Evolutionary conservation across 495 filamentous ascomycete genomes (phyloP).

Genomic region (Hyaloscypha variabilis): DNA sequence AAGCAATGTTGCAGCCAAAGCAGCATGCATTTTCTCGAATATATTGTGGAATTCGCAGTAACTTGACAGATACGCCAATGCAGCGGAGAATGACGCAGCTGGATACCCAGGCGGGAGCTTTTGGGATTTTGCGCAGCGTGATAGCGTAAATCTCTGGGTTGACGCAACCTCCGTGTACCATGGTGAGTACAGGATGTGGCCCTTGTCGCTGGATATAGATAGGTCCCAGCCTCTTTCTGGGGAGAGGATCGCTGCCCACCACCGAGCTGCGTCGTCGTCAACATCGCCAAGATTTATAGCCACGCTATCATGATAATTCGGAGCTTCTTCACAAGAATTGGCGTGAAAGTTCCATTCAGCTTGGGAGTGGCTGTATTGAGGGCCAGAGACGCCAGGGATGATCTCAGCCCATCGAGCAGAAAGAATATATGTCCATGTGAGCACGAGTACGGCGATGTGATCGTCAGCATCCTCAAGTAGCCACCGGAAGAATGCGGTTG

Average conservation of each 20-base stretch:
- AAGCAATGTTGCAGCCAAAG: conserved; percentile 28
- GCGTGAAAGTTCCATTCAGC: conserved; percentile 21
- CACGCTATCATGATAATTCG: conserved; percentile 11
- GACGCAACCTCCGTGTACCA: conserved; percentile 29
- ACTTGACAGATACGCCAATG: conserved; percentile 22
- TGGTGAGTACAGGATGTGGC: conserved; percentile 26
- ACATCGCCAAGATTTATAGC: conserved; percentile 33
- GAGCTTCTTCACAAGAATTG: not conserved
- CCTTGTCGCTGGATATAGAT: conserved; percentile 28
- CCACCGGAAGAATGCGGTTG: conserved; percentile 11
- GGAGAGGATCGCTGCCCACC: conserved; percentile 39
- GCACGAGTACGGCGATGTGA: conserved; percentile 27
- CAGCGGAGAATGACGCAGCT: conserved; percentile 27
- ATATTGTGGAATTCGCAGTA: conserved; percentile 29
- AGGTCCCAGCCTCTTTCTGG: conserved; percentile 35
- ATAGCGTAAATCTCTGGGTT: conserved; percentile 26
- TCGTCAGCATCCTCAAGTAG: conserved; percentile 22
- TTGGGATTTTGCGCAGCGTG: conserved; percentile 22
- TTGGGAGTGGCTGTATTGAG: conserved; percentile 23
- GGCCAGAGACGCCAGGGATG: conserved; percentile 26
- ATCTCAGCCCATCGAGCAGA: conserved; percentile 31
- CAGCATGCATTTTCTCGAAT: conserved; percentile 25
- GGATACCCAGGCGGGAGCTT: conserved; percentile 16
- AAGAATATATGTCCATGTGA: conserved; percentile 29
- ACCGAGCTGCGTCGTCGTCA: conserved; percentile 35